phyloP scores from a whole-genome alignment of 768 basidiomycete species.

The Exidia glandulosa region DNA sequence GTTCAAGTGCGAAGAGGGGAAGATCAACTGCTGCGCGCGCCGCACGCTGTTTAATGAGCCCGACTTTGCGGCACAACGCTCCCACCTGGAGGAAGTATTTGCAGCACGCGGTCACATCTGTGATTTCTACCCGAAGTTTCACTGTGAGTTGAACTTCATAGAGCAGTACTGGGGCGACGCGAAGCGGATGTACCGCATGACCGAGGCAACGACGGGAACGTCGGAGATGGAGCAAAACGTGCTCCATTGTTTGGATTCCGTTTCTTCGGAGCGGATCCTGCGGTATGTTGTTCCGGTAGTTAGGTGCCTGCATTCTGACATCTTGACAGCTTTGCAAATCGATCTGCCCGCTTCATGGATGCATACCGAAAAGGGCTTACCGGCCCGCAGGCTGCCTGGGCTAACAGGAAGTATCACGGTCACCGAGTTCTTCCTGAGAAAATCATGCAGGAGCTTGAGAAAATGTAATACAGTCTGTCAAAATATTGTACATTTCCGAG shows the following conservation, averaged over 20 bases:
- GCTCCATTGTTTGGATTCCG: conserved; percentile 14
- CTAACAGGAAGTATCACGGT: conserved; percentile 19
- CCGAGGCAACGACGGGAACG: conserved; percentile 16
- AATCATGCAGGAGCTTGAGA: background rate
- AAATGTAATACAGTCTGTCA: no score
- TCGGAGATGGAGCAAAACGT: conserved; percentile 25
- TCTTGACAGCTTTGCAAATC: conserved; percentile 19
- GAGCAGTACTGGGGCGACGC: conserved; percentile 7
- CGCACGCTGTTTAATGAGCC: conserved; percentile 17
- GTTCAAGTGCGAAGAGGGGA: background rate
- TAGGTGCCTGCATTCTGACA: no score
- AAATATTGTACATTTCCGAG: no score
- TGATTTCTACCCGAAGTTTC: conserved; percentile 11
- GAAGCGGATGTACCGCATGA: conserved; percentile 2
- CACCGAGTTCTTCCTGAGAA: conserved; percentile 16
- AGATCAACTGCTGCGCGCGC: background rate
- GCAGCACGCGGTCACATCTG: conserved; percentile 15
- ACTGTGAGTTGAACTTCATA: conserved; percentile 8
- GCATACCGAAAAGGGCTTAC: conserved; percentile 17
- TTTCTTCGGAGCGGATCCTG: conserved; percentile 10
- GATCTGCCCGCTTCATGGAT: conserved; percentile 14
- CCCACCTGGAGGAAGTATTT: conserved; percentile 12
- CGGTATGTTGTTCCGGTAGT: background rate
- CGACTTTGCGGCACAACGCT: conserved; percentile 24
- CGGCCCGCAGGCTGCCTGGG: conserved; percentile 22